Conservation (phyloP, 2,329 filamentous ascomycete species). For the Huntiella moniliformis region DNA sequence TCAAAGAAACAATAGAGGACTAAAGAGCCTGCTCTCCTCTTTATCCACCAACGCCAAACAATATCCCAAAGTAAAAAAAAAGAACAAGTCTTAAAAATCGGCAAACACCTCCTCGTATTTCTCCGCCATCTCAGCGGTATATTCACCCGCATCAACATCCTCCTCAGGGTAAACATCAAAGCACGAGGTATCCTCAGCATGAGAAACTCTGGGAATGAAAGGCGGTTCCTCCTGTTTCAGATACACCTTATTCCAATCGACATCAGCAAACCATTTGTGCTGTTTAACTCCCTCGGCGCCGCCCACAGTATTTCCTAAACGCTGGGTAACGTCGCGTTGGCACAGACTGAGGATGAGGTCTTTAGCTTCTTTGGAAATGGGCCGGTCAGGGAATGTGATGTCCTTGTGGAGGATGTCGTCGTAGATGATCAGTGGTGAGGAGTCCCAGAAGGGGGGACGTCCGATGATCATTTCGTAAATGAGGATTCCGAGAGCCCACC, state of each 20-base stretch:
- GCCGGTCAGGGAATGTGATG: slow-evolving; percentile 51
- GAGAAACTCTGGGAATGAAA: slow-evolving; percentile 56
- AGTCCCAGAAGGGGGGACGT: slow-evolving; percentile 73
- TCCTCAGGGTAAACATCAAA: slow-evolving; percentile 74
- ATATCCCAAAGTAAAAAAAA: not conserved
- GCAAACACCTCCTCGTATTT: slow-evolving; percentile 55
- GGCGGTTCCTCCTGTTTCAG: slow-evolving; percentile 46
- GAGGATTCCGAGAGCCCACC: slow-evolving; percentile 72
- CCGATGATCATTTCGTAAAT: slow-evolving; percentile 74
- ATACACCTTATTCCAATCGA: slow-evolving; percentile 58
- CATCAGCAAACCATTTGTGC: slow-evolving; percentile 55
- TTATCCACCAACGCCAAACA: not conserved
- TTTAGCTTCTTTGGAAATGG: slow-evolving; percentile 48
- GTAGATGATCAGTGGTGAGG: slow-evolving; percentile 74
- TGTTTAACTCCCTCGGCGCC: slow-evolving; percentile 53
- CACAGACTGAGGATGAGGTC: slow-evolving; percentile 61
- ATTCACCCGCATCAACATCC: slow-evolving; percentile 42
- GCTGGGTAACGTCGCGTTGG: slow-evolving; percentile 58
- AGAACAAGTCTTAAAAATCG: slow-evolving; percentile 38
- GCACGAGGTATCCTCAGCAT: slow-evolving; percentile 57
- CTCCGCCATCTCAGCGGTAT: slow-evolving; percentile 47
- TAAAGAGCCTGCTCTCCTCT: not conserved
- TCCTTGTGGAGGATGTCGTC: slow-evolving; percentile 68
- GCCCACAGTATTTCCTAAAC: slow-evolving; percentile 61
- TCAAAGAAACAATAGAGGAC: not conserved